Conservation (phyloP, 306 rosid species). For the Cucurbita pepo region DNA sequence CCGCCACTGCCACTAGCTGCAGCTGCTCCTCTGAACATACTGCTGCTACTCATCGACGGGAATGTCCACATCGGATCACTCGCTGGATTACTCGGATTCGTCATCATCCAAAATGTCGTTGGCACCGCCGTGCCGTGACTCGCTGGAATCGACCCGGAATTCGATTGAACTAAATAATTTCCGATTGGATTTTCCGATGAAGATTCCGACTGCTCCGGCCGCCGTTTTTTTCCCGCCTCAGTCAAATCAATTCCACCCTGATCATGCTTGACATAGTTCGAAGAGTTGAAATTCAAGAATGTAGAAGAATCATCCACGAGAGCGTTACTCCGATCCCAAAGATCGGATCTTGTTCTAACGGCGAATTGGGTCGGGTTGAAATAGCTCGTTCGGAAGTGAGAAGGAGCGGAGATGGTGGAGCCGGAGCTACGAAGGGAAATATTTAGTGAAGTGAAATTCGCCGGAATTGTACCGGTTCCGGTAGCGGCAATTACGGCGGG, state of each 20-base stretch:
- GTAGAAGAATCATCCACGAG: conserved; percentile 17
- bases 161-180: conserved; percentile 53
- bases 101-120: conserved; percentile 63
- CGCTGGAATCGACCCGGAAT: conserved; percentile 52
- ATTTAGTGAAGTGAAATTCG: conserved; percentile 80
- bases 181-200: conserved; percentile 38
- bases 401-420: conserved; percentile 71
- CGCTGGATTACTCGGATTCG: conserved; percentile 30
- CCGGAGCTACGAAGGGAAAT: conserved; percentile 95
- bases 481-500: conserved; percentile 89
- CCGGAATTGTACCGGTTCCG: conserved; percentile 87
- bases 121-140: conserved; percentile 36
- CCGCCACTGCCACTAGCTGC: conserved; percentile 12
- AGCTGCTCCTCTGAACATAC: conserved; percentile 31
- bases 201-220: conserved; percentile 51
- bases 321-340: conserved; percentile 35
- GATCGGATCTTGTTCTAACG: conserved; percentile 9
- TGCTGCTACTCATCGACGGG: conserved; percentile 19
- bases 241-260: conserved; percentile 7
- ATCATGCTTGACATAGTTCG: conserved; percentile 22
- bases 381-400: conserved; percentile 47
- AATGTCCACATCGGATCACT: conserved; percentile 35
- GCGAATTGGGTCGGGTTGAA: conserved; percentile 32
- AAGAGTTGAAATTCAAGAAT: conserved; percentile 42
- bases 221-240: conserved; percentile 44